Evolutionary conservation across 441 rosid species (phyloP), one percentile per base, ranked within the genome.

Genomic region (Geranium incanum): DNA sequence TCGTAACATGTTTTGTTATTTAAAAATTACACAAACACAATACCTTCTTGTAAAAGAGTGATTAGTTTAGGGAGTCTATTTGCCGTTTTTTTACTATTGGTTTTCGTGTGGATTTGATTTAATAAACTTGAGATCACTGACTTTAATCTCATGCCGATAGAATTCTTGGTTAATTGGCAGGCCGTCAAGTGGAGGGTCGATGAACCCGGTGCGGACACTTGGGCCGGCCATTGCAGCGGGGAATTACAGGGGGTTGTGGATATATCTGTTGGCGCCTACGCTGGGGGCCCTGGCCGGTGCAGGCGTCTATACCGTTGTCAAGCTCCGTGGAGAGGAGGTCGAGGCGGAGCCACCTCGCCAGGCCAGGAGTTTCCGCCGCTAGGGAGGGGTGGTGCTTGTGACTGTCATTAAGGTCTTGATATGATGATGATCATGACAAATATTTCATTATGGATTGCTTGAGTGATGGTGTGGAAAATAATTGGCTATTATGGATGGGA

Each of bases 261-360:
- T 57, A 57, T 57, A 57, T 19, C 63, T 57, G 63, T 5, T 57
- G 63, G 63, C 63, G 21, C 63, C 63, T 57, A 57, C 63, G 6
- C 63, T 57, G 0, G 63, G 63, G 28, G 63, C 63, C 1, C 23
- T 57, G 16, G 63, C 63, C 16, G 63, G 63, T 19, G 63, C 64
- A 7, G 64, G 64, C 64, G 23, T 59, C 64, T 59, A 59, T 21
- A 59, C 64, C 0, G 18, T n/a, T 1, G 64, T 59, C 64, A 59
- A 59, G 23, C 64, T 59, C 64, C 64, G 64, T 23, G 64, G 64
- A 6, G 64, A 59, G 9, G 64, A 59, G 64, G 64, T 59, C 18
- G 64, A 21, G 21, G 64, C 23, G 0, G 64, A 59, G 64, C 64
- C 64, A 12, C 64, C 64, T 59, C 64, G 64, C 9, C 28, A n/a